Conservation (phyloP, 2,329 filamentous ascomycete species). For the Scedosporium dehoogii region DNA sequence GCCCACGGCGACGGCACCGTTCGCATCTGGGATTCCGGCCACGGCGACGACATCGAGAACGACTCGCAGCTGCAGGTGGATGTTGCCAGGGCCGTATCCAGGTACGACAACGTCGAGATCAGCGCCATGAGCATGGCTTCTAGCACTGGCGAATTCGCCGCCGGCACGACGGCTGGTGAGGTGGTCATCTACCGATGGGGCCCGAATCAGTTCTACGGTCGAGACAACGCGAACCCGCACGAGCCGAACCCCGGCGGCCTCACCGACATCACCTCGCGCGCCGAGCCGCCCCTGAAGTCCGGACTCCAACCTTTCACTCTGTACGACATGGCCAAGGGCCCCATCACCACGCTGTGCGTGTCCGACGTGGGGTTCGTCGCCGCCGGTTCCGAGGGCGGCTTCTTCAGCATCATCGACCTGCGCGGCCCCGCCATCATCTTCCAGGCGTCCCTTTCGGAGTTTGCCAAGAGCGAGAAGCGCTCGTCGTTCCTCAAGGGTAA, state of each 20-base stretch:
- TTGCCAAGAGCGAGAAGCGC: slow-evolving; percentile 67
- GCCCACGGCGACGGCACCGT: slow-evolving; percentile 86
- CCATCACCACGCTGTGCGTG: slow-evolving; percentile 68
- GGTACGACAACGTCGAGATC: slow-evolving; percentile 68
- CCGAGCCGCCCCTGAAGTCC: slow-evolving; percentile 65
- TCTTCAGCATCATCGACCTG: slow-evolving; percentile 74
- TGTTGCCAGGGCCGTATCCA: slow-evolving; percentile 68
- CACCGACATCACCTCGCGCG: slow-evolving; percentile 62
- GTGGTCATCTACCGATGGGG: slow-evolving; percentile 81
- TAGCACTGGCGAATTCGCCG: slow-evolving; percentile 74
- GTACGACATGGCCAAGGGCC: slow-evolving; percentile 73
- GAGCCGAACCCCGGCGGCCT: slow-evolving; percentile 58
- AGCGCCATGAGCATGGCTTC: slow-evolving; percentile 71
- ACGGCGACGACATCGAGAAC: slow-evolving; percentile 91
- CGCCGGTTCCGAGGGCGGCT: slow-evolving; percentile 74
- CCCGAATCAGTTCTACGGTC: slow-evolving; percentile 63
- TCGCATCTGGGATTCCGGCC: slow-evolving; percentile 86
- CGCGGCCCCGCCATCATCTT: slow-evolving; percentile 80
- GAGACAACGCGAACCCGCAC: slow-evolving; percentile 44
- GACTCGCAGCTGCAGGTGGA: slow-evolving; percentile 73
- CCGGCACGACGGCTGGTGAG: slow-evolving; percentile 75
- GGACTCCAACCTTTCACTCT: slow-evolving; percentile 72
- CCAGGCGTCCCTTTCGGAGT: slow-evolving; percentile 59
- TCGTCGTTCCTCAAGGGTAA: slow-evolving; percentile 55
- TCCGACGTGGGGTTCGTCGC: slow-evolving; percentile 93